Evolutionary conservation across 108 stramenopile species (phyloP).

Genomic region (Skeletonema marinoi): DNA sequence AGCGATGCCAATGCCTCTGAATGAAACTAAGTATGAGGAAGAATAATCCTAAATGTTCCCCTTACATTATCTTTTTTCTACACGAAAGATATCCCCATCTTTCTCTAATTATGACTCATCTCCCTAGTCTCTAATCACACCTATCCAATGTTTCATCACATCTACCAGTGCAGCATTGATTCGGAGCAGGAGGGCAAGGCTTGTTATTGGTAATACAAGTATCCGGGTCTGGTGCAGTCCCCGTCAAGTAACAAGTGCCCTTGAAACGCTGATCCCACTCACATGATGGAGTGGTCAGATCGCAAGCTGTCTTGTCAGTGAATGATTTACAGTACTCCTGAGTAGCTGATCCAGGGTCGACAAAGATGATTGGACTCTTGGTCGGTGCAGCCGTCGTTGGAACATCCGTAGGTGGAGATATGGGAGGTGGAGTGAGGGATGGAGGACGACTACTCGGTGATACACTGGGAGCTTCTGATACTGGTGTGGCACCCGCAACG

Average conservation of each 20-base stretch:
- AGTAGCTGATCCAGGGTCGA: not conserved
- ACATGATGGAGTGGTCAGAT: not conserved
- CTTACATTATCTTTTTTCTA: not conserved
- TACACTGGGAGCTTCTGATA: conserved; percentile 33
- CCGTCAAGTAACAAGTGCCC: not conserved
- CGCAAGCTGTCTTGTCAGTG: not conserved
- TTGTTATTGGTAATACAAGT: not conserved
- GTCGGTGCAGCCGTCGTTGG: not conserved
- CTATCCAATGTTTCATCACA: not conserved
- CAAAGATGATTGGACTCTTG: not conserved
- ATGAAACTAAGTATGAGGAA: too few relatives aligned
- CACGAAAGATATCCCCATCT: too few relatives aligned
- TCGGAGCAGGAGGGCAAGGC: not conserved
- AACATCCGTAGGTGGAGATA: not conserved
- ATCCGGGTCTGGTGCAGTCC: not conserved
- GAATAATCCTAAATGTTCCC: too few relatives aligned
- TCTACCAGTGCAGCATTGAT: not conserved
- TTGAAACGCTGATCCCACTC: not conserved
- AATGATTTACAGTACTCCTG: not conserved
- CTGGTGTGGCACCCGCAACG: conserved; percentile 13
- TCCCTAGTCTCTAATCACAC: not conserved
- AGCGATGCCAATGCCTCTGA: too few relatives aligned
- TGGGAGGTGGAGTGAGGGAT: not conserved
- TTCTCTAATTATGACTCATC: not conserved
- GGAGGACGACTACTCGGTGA: conserved; percentile 1